Percentiles rank a stretch among this genome's conserved stretches.
Evolutionary conservation across 2,329 filamentous ascomycete genomes (phyloP).

Genomic region (Cryphonectria parasitica): DNA sequence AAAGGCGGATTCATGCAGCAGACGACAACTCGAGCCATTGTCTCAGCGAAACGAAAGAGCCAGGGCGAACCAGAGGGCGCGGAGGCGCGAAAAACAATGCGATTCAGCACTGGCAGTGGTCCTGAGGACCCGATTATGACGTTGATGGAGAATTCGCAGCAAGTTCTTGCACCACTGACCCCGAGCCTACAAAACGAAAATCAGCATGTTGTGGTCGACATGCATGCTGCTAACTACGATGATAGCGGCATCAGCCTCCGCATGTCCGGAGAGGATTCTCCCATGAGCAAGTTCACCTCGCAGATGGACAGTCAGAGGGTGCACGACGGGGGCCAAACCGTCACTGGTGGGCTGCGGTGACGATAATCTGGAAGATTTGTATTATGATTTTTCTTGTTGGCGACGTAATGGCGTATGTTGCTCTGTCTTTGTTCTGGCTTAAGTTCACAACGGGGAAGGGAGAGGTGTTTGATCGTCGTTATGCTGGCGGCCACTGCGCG

Average conservation of each 20-base stretch:
- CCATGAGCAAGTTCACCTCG: slow-evolving; percentile 61
- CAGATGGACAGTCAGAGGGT: slow-evolving; percentile 27
- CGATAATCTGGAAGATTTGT: background rate
- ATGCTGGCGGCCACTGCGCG: background rate
- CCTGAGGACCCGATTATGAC: slow-evolving; percentile 50
- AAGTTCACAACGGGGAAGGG: background rate
- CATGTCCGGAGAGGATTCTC: slow-evolving; percentile 67
- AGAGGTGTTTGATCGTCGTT: slow-evolving; percentile 1
- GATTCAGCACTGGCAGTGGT: slow-evolving; percentile 45
- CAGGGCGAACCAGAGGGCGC: slow-evolving; percentile 2
- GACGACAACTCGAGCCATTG: slow-evolving; percentile 45
- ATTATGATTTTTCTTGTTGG: slow-evolving; percentile 14
- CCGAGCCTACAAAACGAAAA: slow-evolving; percentile 45
- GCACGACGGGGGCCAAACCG: slow-evolving; percentile 19
- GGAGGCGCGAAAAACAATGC: slow-evolving; percentile 33
- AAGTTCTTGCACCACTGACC: slow-evolving; percentile 55
- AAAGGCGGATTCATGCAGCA: slow-evolving; percentile 84
- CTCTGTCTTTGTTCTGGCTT: background rate
- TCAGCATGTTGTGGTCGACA: slow-evolving; percentile 50
- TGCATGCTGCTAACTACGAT: slow-evolving; percentile 58
- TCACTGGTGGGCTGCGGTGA: slow-evolving; percentile 21
- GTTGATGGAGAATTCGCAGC: slow-evolving; percentile 52
- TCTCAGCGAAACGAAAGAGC: slow-evolving; percentile 30
- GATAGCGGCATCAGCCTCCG: slow-evolving; percentile 77
- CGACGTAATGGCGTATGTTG: background rate